Conservation (phyloP, 2,329 filamentous ascomycete genomes). For the Aspergillus pseudonomiae region DNA sequence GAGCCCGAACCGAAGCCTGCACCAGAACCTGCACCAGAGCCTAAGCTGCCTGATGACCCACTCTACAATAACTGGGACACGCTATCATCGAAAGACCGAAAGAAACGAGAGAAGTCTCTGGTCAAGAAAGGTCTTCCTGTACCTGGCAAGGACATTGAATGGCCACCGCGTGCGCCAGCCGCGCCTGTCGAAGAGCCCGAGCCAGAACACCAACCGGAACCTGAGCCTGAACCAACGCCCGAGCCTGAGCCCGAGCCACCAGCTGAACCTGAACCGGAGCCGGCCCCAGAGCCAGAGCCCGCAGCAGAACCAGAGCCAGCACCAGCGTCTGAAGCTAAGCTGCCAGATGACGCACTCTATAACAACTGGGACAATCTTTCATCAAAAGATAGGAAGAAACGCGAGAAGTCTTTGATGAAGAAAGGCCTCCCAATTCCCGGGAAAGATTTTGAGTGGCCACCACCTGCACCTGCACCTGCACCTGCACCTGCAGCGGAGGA, state of each 20-base stretch:
- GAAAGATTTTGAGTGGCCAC: constrained; percentile 30
- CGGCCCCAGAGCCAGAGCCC: constrained; percentile 33
- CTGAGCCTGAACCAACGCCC: not conserved
- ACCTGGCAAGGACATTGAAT: constrained; percentile 33
- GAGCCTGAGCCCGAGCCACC: constrained; percentile 16
- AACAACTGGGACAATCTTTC: constrained; percentile 37
- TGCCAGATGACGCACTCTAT: constrained; percentile 42
- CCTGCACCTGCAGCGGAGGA: not conserved
- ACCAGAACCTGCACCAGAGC: constrained; percentile 31
- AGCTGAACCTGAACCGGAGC: constrained; percentile 26
- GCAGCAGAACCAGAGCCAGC: constrained; percentile 31
- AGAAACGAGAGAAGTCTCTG: constrained; percentile 23
- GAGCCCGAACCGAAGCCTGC: not conserved
- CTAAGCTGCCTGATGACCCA: constrained; percentile 23
- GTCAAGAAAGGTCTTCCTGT: constrained; percentile 22
- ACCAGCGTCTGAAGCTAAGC: constrained; percentile 25
- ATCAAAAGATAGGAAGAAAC: constrained; percentile 42
- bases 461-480: not conserved
- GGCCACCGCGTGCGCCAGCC: constrained; percentile 14
- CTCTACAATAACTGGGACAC: constrained; percentile 24
- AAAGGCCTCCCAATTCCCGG: constrained; percentile 36
- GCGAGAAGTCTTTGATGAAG: constrained; percentile 34
- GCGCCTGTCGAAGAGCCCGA: constrained; percentile 22
- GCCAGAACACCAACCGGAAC: constrained; percentile 19
- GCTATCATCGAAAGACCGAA: constrained; percentile 23